These are phyloP conservation scores for Dothideomycetes sp. DNA, from an alignment of 2,329 filamentous ascomycete species.

Conservation along the genomic window DNA sequence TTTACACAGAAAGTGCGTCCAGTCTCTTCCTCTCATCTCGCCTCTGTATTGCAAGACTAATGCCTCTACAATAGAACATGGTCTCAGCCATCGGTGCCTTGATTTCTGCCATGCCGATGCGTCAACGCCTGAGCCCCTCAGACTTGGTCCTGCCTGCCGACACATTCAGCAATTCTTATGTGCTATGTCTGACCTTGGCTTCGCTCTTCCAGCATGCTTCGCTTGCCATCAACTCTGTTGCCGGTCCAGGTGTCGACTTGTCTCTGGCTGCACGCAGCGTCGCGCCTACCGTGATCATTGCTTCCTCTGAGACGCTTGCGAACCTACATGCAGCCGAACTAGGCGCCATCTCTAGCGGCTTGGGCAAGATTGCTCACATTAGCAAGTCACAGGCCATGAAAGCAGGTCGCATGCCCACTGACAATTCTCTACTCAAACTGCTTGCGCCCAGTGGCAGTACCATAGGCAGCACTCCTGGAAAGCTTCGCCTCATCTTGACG, in stretches of 20 bases:
- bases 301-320: slow-evolving; percentile 62
- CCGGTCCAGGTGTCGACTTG: slow-evolving; percentile 61
- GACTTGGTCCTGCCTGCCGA: slow-evolving; percentile 83
- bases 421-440: slow-evolving; percentile 51
- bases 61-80: slow-evolving; percentile 48
- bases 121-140: slow-evolving; percentile 58
- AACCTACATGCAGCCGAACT: slow-evolving; percentile 54
- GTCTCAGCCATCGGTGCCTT: slow-evolving; percentile 75
- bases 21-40: slow-evolving; percentile 1
- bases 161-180: slow-evolving; percentile 66
- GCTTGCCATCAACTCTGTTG: slow-evolving; percentile 79
- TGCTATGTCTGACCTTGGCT: slow-evolving; percentile 67
- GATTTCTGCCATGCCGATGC: slow-evolving; percentile 61
- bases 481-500: slow-evolving; percentile 70
- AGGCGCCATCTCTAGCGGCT: slow-evolving; percentile 40
- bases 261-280: slow-evolving; percentile 61
- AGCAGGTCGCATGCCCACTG: slow-evolving; percentile 61
- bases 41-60: slow-evolving; percentile 5
- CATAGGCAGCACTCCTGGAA: slow-evolving; percentile 51
- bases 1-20: slow-evolving; percentile 57
- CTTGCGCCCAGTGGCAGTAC: slow-evolving; percentile 48
- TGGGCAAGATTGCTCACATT: slow-evolving; percentile 60
- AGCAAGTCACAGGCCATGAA: slow-evolving; percentile 60
- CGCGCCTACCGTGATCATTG: slow-evolving; percentile 71
- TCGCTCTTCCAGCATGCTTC: slow-evolving; percentile 79